Conservation (phyloP, 805 yeast species). For the Suhomyces sp. region DNA sequence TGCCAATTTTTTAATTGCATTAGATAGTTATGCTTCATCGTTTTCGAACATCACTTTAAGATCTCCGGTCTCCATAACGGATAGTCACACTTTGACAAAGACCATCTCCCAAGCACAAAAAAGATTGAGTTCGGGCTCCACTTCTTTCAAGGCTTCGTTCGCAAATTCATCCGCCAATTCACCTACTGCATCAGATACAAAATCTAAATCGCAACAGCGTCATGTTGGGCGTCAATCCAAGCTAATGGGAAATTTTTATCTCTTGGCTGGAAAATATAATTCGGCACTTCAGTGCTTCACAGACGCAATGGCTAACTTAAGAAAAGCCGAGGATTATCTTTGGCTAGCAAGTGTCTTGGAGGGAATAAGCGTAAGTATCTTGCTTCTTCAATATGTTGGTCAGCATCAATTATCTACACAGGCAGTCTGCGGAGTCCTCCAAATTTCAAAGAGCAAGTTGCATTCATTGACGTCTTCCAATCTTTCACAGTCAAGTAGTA, state of each 20-base stretch:
- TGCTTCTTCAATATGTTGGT: slow-evolving; percentile 57
- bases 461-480: slow-evolving; percentile 15
- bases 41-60: slow-evolving; percentile 76
- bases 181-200: slow-evolving; percentile 19
- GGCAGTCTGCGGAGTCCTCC: slow-evolving; percentile 31
- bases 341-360: slow-evolving; percentile 93
- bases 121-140: slow-evolving; percentile 37
- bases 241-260: slow-evolving; percentile 68
- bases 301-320: slow-evolving; percentile 64
- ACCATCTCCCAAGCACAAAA: slow-evolving; percentile 43
- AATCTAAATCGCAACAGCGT: slow-evolving; percentile 38
- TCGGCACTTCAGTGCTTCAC: slow-evolving; percentile 71
- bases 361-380: slow-evolving; percentile 65
- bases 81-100: slow-evolving; percentile 43
- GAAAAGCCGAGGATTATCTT: slow-evolving; percentile 65
- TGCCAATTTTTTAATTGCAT: slow-evolving; percentile 55
- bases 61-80: slow-evolving; percentile 70
- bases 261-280: slow-evolving; percentile 73
- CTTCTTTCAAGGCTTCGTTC: slow-evolving; percentile 34
- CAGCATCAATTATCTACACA: slow-evolving; percentile 46
- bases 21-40: slow-evolving; percentile 69
- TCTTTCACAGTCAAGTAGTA: slow-evolving; percentile 36
- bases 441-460: slow-evolving; percentile 26
- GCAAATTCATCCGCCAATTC: slow-evolving; percentile 8
- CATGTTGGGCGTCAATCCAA: slow-evolving; percentile 74